phyloP scores from a whole-genome alignment of 2,329 filamentous ascomycete species.

The Tricladium varicosporioides region DNA sequence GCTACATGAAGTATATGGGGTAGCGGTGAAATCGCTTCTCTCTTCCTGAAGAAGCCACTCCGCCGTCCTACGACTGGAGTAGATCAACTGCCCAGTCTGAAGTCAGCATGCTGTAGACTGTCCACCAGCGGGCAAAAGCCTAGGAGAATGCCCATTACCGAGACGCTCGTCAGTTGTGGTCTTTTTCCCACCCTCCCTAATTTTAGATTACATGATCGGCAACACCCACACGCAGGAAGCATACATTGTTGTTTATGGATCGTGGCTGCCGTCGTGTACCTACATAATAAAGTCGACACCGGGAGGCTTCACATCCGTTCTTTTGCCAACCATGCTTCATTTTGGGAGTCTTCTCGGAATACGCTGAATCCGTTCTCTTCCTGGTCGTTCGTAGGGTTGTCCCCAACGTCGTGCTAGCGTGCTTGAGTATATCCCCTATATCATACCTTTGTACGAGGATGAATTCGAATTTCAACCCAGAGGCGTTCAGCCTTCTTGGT shows the following conservation, averaged over 20 bases:
- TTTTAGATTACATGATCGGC: background rate
- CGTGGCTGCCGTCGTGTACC: background rate
- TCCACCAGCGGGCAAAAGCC: background rate
- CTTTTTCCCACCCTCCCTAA: background rate
- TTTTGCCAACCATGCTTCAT: background rate
- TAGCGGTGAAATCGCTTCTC: background rate
- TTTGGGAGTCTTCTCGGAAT: background rate
- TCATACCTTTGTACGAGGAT: background rate
- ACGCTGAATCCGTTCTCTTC: background rate
- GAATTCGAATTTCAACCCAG: background rate
- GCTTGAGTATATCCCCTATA: background rate
- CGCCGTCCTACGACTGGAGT: background rate
- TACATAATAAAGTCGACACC: background rate
- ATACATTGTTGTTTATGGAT: background rate
- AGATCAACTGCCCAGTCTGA: background rate
- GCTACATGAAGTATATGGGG: too few relatives aligned
- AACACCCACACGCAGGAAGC: background rate
- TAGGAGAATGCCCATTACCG: background rate
- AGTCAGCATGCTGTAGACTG: background rate
- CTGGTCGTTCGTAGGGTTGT: background rate
- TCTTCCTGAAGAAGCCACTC: background rate
- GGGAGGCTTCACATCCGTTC: background rate
- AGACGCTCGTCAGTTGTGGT: background rate
- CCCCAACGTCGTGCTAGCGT: background rate
- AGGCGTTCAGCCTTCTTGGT: background rate